A percentile compares a stretch with the other conserved stretches of the same genome.
Conservation (phyloP, 768 basidiomycete species). For the Calocera viscosa region DNA sequence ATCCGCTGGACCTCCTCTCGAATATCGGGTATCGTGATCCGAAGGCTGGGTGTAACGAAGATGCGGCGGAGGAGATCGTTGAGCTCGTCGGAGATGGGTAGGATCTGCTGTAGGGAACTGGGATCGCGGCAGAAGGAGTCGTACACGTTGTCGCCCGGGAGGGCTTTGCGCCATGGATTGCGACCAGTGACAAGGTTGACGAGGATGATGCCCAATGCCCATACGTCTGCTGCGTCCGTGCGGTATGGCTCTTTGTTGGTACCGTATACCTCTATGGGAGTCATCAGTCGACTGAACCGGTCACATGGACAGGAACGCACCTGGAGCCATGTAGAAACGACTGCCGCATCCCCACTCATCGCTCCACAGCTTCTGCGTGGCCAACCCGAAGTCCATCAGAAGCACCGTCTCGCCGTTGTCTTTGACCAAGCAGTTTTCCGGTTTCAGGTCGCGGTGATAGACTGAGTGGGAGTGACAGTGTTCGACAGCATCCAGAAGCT, state of each 20-base stretch:
- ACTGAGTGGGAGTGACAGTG: constrained; percentile 86
- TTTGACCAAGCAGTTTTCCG: constrained; percentile 47
- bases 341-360: constrained; percentile 91
- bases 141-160: constrained; percentile 59
- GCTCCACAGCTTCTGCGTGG: constrained; percentile 74
- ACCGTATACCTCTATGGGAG: neutral
- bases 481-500: constrained; percentile 85
- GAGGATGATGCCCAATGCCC: constrained; percentile 78
- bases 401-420: constrained; percentile 56
- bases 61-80: constrained; percentile 57
- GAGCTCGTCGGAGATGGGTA: constrained; percentile 59
- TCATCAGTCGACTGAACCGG: neutral
- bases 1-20: constrained; percentile 43
- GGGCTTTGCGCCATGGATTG: constrained; percentile 66
- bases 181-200: constrained; percentile 69
- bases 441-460: constrained; percentile 94
- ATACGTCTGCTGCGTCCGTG: constrained; percentile 77
- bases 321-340: constrained; percentile 97
- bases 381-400: constrained; percentile 88
- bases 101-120: constrained; percentile 49
- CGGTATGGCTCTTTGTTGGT: constrained; percentile 39
- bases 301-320: constrained; percentile 15
- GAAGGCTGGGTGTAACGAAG: constrained; percentile 30
- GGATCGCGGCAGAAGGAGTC: constrained; percentile 53
- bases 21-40: constrained; percentile 46